Evolutionary conservation across 1,284 basidiomycete genomes (phyloP).

Genomic region (Ustilago sp.): DNA sequence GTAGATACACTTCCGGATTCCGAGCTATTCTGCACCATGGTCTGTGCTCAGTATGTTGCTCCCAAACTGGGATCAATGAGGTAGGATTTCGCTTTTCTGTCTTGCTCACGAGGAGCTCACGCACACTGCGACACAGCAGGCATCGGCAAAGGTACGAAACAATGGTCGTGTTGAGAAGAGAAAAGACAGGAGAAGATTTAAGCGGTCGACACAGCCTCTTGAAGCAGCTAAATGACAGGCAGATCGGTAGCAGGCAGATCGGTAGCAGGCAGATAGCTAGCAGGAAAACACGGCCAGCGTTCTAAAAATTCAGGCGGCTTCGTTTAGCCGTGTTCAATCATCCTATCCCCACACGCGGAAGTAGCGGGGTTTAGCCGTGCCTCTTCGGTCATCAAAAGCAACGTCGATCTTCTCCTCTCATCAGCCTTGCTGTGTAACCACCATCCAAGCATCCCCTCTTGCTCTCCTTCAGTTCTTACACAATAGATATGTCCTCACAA

Average conservation of each 20-base stretch:
- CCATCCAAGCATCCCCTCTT: neutral
- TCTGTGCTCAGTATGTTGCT: neutral
- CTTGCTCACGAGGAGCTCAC: too few relatives aligned
- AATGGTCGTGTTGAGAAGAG: too few relatives aligned
- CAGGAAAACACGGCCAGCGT: slow-evolving; percentile 21
- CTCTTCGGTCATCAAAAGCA: neutral
- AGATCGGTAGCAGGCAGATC: too few relatives aligned
- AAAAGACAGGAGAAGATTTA: too few relatives aligned
- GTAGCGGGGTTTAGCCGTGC: slow-evolving; percentile 22
- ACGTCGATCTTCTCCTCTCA: neutral
- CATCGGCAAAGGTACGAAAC: too few relatives aligned
- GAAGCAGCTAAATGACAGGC: too few relatives aligned
- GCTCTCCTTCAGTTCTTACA: neutral
- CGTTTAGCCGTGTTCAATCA: slow-evolving; percentile 12
- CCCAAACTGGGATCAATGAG: too few relatives aligned
- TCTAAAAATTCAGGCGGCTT: slow-evolving; percentile 1
- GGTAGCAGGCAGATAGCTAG: too few relatives aligned
- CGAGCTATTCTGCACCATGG: neutral
- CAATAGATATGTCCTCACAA: slow-evolving; percentile 17
- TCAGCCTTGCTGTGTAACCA: neutral
- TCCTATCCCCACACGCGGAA: slow-evolving; percentile 18
- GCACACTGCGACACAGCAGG: too few relatives aligned
- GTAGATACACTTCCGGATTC: slow-evolving; percentile 1
- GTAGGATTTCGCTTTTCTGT: too few relatives aligned
- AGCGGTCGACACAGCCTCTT: too few relatives aligned